Conservation (phyloP, 2,329 filamentous ascomycete species). For the Xylariales sp. region DNA sequence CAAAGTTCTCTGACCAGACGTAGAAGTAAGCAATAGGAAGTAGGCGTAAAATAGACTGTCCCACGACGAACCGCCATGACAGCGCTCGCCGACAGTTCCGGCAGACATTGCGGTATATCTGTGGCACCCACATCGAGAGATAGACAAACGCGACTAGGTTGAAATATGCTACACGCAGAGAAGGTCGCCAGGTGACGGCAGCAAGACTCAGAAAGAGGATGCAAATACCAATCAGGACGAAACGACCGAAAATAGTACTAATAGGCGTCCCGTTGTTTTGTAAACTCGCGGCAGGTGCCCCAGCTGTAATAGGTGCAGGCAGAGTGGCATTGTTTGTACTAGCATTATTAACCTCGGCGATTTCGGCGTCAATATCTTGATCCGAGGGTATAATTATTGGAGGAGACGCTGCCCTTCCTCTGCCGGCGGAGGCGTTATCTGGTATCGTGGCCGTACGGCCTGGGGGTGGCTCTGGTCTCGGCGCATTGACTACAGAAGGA, state of each 20-base stretch:
- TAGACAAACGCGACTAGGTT: constrained; percentile 78
- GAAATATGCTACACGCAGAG: constrained; percentile 66
- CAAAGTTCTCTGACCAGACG: constrained; percentile 78
- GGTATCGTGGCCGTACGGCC: constrained; percentile 39
- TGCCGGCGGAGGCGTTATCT: constrained; percentile 41
- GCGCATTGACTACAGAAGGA: constrained; percentile 40
- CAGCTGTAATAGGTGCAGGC: constrained; percentile 47
- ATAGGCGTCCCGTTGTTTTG: constrained; percentile 56
- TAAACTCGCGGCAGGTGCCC: constrained; percentile 45
- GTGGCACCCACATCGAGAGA: constrained; percentile 90
- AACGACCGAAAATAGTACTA: constrained; percentile 67
- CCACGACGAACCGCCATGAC: constrained; percentile 90
- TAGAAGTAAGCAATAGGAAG: constrained; percentile 90
- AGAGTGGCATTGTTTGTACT: constrained; percentile 45
- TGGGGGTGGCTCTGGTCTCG: constrained; percentile 38
- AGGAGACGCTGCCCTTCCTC: constrained; percentile 46
- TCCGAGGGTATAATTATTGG: constrained; percentile 72
- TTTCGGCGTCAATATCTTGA: constrained; percentile 72
- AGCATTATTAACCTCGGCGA: constrained; percentile 56
- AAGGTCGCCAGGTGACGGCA: constrained; percentile 70
- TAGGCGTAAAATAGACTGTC: constrained; percentile 82
- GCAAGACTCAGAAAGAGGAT: constrained; percentile 69
- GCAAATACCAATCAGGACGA: constrained; percentile 66
- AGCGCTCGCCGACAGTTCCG: constrained; percentile 92
- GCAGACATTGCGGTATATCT: constrained; percentile 89